These are phyloP conservation scores for Verruconis gallopava DNA, from an alignment of 2,329 filamentous ascomycete species.

Conservation along the genomic window DNA sequence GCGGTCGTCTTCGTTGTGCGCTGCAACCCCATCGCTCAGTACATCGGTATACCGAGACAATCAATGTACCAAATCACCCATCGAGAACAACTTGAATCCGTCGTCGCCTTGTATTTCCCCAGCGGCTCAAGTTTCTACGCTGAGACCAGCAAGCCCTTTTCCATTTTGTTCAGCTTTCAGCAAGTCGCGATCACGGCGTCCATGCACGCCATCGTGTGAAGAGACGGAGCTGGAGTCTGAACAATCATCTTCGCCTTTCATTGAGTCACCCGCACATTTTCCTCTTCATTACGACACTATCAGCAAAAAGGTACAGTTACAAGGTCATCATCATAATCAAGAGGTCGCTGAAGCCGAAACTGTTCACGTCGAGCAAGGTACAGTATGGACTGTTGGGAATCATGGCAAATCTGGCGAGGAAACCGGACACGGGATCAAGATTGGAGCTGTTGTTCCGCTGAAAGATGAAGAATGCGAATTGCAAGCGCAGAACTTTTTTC, in stretches of 20 bases:
- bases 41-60: no score
- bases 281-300: constrained; percentile 17
- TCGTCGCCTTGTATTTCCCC: constrained; percentile 33
- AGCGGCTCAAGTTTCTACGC: constrained; percentile 29
- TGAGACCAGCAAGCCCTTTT: not conserved
- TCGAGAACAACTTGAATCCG: constrained; percentile 19
- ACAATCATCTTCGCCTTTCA: constrained; percentile 19
- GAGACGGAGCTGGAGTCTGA: constrained; percentile 7
- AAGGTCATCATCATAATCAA: constrained; percentile 36
- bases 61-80: constrained; percentile 19
- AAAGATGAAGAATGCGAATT: constrained; percentile 2
- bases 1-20: constrained; percentile 27
- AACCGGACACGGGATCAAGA: no score
- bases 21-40: constrained; percentile 15
- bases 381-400: no score
- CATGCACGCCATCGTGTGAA: constrained; percentile 5
- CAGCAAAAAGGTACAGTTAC: constrained; percentile 19
- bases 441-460: not conserved
- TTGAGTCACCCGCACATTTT: constrained; percentile 23
- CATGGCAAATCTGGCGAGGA: no score
- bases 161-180: not conserved
- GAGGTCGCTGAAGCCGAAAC: constrained; percentile 4
- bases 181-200: constrained; percentile 1
- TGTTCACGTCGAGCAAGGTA: not conserved
- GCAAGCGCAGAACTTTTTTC: constrained; percentile 14